Evolutionary conservation across 1,139 yeast species (phyloP).

Genomic region (Saccharomyces hybrid): DNA sequence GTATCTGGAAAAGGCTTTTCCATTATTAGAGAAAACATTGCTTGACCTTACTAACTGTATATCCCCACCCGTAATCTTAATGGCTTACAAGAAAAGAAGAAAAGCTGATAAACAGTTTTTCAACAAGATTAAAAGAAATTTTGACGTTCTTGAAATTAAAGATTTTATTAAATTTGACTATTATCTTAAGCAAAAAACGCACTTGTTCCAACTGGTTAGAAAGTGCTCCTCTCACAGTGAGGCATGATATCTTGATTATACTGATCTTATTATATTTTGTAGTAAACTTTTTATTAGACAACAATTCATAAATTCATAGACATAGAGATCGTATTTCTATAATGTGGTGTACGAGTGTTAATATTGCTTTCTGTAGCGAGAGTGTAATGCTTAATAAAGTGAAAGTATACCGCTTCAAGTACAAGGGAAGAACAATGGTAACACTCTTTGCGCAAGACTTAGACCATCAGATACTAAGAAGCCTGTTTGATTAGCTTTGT

Average conservation of each 20-base stretch:
- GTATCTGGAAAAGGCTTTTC: slow-evolving; percentile 46
- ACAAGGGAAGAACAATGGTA: neutral
- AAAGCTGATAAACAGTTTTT: slow-evolving; percentile 47
- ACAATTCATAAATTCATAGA: neutral
- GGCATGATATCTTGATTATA: neutral
- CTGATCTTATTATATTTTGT: neutral
- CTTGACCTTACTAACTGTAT: slow-evolving; percentile 35
- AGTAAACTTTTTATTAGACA: neutral
- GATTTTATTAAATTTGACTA: slow-evolving; percentile 34
- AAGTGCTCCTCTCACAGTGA: neutral
- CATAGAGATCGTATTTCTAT: neutral
- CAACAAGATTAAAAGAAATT: slow-evolving; percentile 34
- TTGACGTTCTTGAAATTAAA: slow-evolving; percentile 32
- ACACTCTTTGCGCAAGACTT: neutral
- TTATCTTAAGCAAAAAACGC: slow-evolving; percentile 35
- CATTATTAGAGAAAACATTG: slow-evolving; percentile 41
- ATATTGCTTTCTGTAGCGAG: neutral
- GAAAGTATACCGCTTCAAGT: neutral
- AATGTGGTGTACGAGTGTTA: neutral
- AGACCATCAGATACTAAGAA: neutral
- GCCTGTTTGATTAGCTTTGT: neutral
- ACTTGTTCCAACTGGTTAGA: slow-evolving; percentile 35
- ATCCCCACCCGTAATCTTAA: slow-evolving; percentile 36
- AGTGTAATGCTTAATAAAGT: neutral
- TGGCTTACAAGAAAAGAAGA: slow-evolving; percentile 46